Evolutionary conservation across 805 yeast species (phyloP).

Genomic region (Yarrowia hollandica): DNA sequence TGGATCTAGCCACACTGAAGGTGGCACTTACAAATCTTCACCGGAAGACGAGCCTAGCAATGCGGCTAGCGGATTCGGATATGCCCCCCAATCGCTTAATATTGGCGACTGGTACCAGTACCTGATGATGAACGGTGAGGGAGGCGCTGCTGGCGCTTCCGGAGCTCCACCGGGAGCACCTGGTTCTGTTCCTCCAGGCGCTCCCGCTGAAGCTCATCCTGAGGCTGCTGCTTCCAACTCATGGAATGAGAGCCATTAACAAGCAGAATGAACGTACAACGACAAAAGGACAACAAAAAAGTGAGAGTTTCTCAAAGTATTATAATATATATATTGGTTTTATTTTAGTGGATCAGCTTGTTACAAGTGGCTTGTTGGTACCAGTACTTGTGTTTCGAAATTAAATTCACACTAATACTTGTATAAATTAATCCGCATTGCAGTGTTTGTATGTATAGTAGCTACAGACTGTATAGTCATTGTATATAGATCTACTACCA

Average conservation of each 20-base stretch:
- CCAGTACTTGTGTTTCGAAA: too few species aligned
- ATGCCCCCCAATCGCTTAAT: conserved; percentile 40
- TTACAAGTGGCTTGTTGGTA: too few species aligned
- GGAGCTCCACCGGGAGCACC: conserved; percentile 6
- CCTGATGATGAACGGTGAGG: conserved; percentile 34
- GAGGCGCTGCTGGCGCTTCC: background rate
- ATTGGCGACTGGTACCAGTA: conserved; percentile 46
- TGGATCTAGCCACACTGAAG: background rate
- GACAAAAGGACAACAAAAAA: background rate
- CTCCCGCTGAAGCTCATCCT: conserved; percentile 7
- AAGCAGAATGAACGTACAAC: background rate
- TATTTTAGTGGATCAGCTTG: too few species aligned
- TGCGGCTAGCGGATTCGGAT: conserved; percentile 4
- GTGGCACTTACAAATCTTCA: conserved; percentile 30
- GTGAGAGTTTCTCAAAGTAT: background rate
- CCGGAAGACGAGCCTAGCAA: conserved; percentile 31
- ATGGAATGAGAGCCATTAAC: conserved; percentile 8
- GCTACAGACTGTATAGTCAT: too few species aligned
- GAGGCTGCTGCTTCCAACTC: background rate
- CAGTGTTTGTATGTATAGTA: too few species aligned
- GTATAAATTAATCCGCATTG: too few species aligned
- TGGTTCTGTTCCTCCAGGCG: conserved; percentile 2
- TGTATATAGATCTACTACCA: too few species aligned
- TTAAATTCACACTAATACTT: too few species aligned
- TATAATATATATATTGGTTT: conserved; percentile 12